phyloP scores from a whole-genome alignment of 2,329 filamentous ascomycete genomes.

The Magnaporthiopsis poae region DNA sequence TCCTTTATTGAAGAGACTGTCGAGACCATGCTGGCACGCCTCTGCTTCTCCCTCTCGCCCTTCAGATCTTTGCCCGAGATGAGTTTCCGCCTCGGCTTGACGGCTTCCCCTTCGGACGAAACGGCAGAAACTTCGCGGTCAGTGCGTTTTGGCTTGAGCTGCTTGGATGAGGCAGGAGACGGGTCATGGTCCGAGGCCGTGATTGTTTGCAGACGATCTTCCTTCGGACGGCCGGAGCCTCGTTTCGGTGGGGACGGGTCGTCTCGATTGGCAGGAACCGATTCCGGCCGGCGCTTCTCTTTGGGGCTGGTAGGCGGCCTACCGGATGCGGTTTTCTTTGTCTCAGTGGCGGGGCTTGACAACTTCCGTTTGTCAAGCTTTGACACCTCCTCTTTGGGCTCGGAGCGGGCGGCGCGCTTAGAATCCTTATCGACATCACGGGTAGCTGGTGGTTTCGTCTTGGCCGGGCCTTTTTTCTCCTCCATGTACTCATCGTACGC shows the following conservation, averaged over 20 bases:
- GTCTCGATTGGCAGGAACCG: constrained; percentile 33
- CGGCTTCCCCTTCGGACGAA: constrained; percentile 47
- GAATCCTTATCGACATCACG: constrained; percentile 32
- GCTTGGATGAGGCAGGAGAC: constrained; percentile 40
- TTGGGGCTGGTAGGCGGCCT: constrained; percentile 34
- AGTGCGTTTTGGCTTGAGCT: constrained; percentile 39
- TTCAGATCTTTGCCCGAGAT: constrained; percentile 54
- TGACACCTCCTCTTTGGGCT: constrained; percentile 32
- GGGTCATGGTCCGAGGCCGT: constrained; percentile 43
- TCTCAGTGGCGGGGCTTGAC: constrained; percentile 39
- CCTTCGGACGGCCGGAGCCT: constrained; percentile 44
- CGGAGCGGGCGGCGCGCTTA: constrained; percentile 33
- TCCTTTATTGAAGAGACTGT: constrained; percentile 45
- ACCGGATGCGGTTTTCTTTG: constrained; percentile 29
- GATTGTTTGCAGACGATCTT: constrained; percentile 38
- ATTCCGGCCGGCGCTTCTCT: constrained; percentile 38
- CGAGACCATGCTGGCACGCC: constrained; percentile 48
- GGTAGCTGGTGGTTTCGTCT: constrained; percentile 40
- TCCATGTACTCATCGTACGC: constrained; percentile 59
- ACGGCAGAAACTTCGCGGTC: constrained; percentile 44
- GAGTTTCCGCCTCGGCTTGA: constrained; percentile 53
- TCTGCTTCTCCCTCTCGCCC: constrained; percentile 48
- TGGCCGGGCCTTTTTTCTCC: constrained; percentile 36
- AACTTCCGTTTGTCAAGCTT: constrained; percentile 35
- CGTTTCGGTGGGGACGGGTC: constrained; percentile 40